phyloP scores from a whole-genome alignment of 345 rosid species.

The Firmiana major region DNA sequence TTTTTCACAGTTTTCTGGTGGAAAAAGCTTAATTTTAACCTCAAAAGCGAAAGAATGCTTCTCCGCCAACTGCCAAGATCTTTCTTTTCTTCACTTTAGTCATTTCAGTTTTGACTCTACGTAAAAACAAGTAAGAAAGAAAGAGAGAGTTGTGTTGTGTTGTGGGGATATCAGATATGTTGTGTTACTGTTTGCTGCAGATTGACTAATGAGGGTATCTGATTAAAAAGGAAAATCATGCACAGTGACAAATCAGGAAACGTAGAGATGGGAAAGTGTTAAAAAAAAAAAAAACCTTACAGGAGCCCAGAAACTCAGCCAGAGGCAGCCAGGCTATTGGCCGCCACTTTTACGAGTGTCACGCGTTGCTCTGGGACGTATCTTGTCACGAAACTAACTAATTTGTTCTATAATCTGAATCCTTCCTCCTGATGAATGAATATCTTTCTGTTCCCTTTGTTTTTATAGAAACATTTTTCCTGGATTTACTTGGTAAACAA shows the following conservation, averaged over 20 bases:
- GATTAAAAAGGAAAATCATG: background rate
- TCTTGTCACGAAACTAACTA: background rate
- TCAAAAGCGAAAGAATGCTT: background rate
- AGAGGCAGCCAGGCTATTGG: too few species aligned
- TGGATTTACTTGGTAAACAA: background rate
- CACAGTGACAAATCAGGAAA: constrained; percentile 33
- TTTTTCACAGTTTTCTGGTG: background rate
- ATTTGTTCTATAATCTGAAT: background rate
- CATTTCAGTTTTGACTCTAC: background rate
- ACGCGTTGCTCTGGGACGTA: background rate
- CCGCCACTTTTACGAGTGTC: background rate
- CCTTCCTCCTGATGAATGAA: background rate
- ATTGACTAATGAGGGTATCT: background rate
- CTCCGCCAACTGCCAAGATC: background rate
- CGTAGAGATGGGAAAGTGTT: constrained; percentile 19
- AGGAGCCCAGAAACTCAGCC: constrained; percentile 7
- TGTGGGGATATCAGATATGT: background rate
- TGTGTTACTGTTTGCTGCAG: background rate
- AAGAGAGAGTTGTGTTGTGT: background rate
- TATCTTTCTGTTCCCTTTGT: background rate
- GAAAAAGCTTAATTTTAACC: too few species aligned
- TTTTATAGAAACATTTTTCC: too few species aligned
- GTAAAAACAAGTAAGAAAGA: background rate
- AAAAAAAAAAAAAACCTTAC: background rate
- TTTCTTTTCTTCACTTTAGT: background rate